Percentiles rank a stretch among this genome's conserved stretches.
Evolutionary conservation across 1,284 basidiomycete genomes (phyloP).

Genomic region (Heterobasidion irregulare): DNA sequence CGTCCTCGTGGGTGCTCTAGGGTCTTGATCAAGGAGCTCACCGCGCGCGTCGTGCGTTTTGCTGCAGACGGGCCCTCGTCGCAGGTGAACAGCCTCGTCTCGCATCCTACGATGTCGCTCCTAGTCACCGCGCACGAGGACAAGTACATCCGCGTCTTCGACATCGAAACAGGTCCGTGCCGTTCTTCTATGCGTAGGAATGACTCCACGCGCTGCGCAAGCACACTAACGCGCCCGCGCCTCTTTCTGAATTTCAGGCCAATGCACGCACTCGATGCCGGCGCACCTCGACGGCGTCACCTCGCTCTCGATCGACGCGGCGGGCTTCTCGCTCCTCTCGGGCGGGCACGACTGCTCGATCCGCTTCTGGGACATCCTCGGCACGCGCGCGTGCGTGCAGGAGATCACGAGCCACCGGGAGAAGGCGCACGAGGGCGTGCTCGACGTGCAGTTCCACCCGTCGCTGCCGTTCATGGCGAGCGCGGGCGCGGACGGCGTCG

Average conservation of each 20-base stretch:
- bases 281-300: conserved; percentile 92
- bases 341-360: conserved; percentile 92
- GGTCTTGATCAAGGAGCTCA: neutral
- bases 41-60: neutral
- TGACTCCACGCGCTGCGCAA: no score
- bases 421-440: conserved; percentile 86
- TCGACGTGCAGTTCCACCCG: conserved; percentile 82
- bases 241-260: conserved; percentile 32
- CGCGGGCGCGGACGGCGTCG: conserved; percentile 91
- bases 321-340: conserved; percentile 83
- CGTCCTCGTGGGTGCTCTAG: neutral
- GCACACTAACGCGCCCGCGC: no score
- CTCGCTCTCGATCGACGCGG: conserved; percentile 81
- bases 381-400: conserved; percentile 74
- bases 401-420: conserved; percentile 85
- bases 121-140: conserved; percentile 92
- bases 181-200: neutral
- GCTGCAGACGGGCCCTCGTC: conserved; percentile 28
- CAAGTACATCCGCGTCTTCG: conserved; percentile 87
- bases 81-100: conserved; percentile 86
- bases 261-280: conserved; percentile 83
- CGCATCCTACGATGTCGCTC: conserved; percentile 86
- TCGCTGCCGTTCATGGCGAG: conserved; percentile 84
- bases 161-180: conserved; percentile 67
- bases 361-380: conserved; percentile 93